phyloP scores from a whole-genome alignment of 441 rosid genomes.

The Adansonia madagascariensis region DNA sequence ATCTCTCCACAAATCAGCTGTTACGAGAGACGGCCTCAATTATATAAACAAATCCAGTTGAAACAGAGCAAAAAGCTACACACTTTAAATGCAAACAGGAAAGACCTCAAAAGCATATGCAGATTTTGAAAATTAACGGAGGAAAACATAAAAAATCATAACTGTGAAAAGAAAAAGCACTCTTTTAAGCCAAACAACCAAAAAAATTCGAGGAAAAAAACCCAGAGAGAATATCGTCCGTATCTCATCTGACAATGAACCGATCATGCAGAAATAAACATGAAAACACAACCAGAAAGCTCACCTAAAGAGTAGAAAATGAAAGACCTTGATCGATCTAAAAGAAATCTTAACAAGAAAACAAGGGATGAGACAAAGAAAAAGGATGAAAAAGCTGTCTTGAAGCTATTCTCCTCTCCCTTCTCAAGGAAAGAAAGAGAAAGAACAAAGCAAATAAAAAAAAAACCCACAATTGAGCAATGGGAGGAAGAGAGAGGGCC shows the following conservation, averaged over 20 bases:
- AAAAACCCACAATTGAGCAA: slow-evolving; percentile 11
- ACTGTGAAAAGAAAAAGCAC: not conserved
- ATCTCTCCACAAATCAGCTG: slow-evolving; percentile 13
- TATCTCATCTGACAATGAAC: slow-evolving; percentile 15
- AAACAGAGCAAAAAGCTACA: not conserved
- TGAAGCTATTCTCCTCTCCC: slow-evolving; percentile 32
- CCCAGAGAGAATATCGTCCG: slow-evolving; percentile 24
- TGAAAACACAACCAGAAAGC: slow-evolving; percentile 25
- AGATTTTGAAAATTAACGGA: not conserved
- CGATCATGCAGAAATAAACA: slow-evolving; percentile 36
- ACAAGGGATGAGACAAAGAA: slow-evolving; percentile 9
- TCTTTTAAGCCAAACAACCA: slow-evolving; percentile 20
- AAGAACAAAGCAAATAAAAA: slow-evolving; percentile 24
- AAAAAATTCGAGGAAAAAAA: not conserved
- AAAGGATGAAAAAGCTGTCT: slow-evolving; percentile 6
- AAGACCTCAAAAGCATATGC: slow-evolving; percentile 5
- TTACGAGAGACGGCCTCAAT: not conserved
- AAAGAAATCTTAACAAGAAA: slow-evolving; percentile 31
- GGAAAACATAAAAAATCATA: not conserved
- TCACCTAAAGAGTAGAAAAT: slow-evolving; percentile 36
- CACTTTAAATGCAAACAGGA: not conserved
- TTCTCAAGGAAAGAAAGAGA: slow-evolving; percentile 39
- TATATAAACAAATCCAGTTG: slow-evolving; percentile 10
- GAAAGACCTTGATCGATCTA: slow-evolving; percentile 50
- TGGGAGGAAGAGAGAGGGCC: slow-evolving; percentile 33